These are phyloP conservation scores for Dujonia santamariae DNA, from an alignment of 1,139 yeast genomes.

Conservation along the genomic window DNA sequence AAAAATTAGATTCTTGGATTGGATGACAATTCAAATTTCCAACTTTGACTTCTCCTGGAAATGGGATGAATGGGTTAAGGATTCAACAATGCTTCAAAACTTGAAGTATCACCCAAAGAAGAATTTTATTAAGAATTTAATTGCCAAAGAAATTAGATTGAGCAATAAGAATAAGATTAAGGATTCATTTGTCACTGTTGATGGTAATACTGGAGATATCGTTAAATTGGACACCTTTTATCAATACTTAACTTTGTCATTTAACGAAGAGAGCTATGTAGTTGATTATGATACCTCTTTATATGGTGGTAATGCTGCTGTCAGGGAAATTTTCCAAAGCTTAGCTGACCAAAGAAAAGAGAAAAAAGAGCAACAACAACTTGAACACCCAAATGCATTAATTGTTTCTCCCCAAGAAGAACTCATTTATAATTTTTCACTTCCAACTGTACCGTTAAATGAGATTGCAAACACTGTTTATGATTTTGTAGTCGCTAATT, in stretches of 20 bases:
- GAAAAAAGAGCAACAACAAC: conserved; percentile 12
- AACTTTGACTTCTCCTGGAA: conserved; percentile 97
- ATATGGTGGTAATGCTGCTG: conserved; percentile 24
- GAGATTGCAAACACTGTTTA: conserved; percentile 38
- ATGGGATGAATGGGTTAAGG: conserved; percentile 91
- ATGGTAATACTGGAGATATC: conserved; percentile 24
- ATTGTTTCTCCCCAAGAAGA: conserved; percentile 40
- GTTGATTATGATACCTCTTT: conserved; percentile 36
- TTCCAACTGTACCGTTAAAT: conserved; percentile 35
- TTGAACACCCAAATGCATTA: conserved; percentile 19
- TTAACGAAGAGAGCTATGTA: conserved; percentile 27
- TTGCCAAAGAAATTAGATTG: conserved; percentile 79
- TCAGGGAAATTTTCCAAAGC: conserved; percentile 25
- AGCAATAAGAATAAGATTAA: conserved; percentile 67
- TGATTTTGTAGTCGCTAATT: conserved; percentile 41
- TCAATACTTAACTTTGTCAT: conserved; percentile 52
- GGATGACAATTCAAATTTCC: conserved; percentile 93
- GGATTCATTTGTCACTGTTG: conserved; percentile 64
- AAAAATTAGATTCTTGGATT: conserved; percentile 71
- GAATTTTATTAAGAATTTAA: conserved; percentile 72
- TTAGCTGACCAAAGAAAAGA: conserved; percentile 31
- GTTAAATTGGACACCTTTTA: conserved; percentile 53
- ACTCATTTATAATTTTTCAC: conserved; percentile 33
- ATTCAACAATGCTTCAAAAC: conserved; percentile 34
- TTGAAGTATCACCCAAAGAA: conserved; percentile 66